Conservation (phyloP, 371 early-diverging fungal genomes). For the Mortierella sp. region DNA sequence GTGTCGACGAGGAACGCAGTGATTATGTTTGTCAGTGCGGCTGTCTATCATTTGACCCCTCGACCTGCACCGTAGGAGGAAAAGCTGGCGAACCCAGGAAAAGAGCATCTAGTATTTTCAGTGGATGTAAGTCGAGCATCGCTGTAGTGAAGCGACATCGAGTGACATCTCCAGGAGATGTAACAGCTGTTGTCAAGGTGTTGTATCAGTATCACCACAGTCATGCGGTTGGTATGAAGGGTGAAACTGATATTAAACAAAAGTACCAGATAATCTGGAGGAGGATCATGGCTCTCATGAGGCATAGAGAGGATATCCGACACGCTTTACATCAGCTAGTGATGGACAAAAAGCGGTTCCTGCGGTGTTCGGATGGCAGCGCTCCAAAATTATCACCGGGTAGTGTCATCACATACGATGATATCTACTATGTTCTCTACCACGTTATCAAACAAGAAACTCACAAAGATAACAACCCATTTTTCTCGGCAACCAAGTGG, state of each 20-base stretch:
- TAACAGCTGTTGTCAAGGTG: background rate
- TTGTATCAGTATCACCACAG: background rate
- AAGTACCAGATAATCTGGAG: background rate
- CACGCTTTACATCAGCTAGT: background rate
- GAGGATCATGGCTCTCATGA: background rate
- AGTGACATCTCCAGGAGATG: background rate
- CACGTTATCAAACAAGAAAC: background rate
- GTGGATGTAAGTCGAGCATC: background rate
- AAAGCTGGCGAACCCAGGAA: background rate
- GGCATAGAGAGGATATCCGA: background rate
- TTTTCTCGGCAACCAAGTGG: background rate
- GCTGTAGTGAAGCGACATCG: background rate
- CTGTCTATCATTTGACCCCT: background rate
- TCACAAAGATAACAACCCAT: background rate
- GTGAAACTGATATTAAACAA: background rate
- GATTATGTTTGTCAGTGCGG: background rate
- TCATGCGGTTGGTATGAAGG: background rate
- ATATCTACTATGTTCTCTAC: background rate
- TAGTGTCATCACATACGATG: background rate
- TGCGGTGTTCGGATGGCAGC: background rate
- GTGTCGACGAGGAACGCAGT: background rate
- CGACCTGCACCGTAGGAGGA: background rate
- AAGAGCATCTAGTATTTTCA: background rate
- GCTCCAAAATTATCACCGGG: background rate
- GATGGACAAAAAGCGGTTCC: background rate